phyloP scores from a whole-genome alignment of 2,329 filamentous ascomycete species.

The Talaromyces sp. region DNA sequence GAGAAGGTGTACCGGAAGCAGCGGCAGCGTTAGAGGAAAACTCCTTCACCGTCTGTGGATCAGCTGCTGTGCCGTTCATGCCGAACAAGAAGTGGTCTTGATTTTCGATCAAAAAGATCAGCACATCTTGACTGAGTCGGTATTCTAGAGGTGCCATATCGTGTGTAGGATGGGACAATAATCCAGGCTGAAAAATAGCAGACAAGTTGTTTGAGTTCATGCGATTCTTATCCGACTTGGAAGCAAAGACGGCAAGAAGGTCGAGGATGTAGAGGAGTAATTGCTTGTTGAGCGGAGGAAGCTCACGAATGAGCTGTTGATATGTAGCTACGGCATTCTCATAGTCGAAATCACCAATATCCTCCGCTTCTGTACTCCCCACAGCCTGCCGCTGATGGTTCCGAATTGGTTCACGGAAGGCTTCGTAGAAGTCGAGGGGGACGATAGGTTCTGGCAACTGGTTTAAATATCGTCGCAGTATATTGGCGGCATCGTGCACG shows the following conservation, averaged over 20 bases:
- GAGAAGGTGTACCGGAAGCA: slow-evolving; percentile 33
- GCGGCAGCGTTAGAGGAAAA: slow-evolving; percentile 61
- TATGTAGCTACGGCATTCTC: slow-evolving; percentile 74
- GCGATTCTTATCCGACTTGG: slow-evolving; percentile 92
- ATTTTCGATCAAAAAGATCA: slow-evolving; percentile 97
- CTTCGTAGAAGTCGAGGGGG: slow-evolving; percentile 85
- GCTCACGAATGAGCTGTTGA: slow-evolving; percentile 84
- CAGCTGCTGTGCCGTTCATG: slow-evolving; percentile 98
- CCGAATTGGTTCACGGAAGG: slow-evolving; percentile 79
- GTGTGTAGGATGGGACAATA: slow-evolving; percentile 88
- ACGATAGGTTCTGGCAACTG: slow-evolving; percentile 96
- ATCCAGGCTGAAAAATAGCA: slow-evolving; percentile 95
- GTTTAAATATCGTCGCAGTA: slow-evolving; percentile 91
- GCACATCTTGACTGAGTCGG: slow-evolving; percentile 88
- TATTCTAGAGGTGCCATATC: slow-evolving; percentile 96
- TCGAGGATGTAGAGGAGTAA: slow-evolving; percentile 93
- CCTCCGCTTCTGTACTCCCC: slow-evolving; percentile 62
- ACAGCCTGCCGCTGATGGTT: slow-evolving; percentile 66
- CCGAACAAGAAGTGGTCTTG: slow-evolving; percentile 98
- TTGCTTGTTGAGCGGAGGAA: slow-evolving; percentile 90
- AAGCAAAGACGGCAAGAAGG: slow-evolving; percentile 90
- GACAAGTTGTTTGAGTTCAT: slow-evolving; percentile 95
- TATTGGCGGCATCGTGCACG: slow-evolving; percentile 96
- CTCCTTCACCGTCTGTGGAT: slow-evolving; percentile 68
- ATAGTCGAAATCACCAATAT: slow-evolving; percentile 71